Base-by-base conservation (phyloP, 23 red algal genomes). In the Chondrus crispus region DNA sequence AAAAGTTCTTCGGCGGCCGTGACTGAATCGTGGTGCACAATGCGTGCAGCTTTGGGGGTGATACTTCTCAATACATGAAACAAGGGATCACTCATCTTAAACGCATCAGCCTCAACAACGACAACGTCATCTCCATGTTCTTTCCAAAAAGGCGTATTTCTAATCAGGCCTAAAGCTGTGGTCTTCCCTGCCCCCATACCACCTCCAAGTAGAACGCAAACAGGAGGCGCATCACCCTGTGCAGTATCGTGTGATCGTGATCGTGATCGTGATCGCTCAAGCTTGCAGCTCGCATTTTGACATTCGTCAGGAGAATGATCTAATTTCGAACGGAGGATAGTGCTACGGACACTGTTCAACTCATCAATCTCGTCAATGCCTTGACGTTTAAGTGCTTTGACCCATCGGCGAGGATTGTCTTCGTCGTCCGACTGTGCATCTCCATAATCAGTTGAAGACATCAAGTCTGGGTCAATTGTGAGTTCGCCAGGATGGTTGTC, bases 141-240 rank as follows among this genome's bases (percentile, higher is more conserved):
- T 46, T 66, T 82, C 92, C 92, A 94, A 78, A 94, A 94, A 7
- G 68, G 48, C 16, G 92, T 88, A n/a, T 50, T 73, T 40, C 40
- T 42, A 75, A 94, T 87, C 71, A 87, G 50, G 33, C 54, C 73
- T 26, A 81, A 42, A 19, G 72, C 92, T 0, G 82, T 82, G 28
- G 80, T 94, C 46, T 94, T 87, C 20, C 92, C 92, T 5, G 92
- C 80, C 49, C 92, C 92, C 92, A 94, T 94, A n/a, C 92, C 92
- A 29, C 92, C 92, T 24, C 92, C 92, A 3, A 94, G 68, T 55
- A 94, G 43, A 52, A 94, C 71, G 70, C 82, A 82, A 12, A 94
- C 42, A 13, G 92, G 92, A 3, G 57, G 57, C n/a, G 32, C 20
- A 20, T 50, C 52, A 26, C 52, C 76, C 3, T 49, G 37, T 3